These are phyloP conservation scores for Fusarium nodosum DNA, from an alignment of 2,329 filamentous ascomycete species.

Conservation along the genomic window DNA sequence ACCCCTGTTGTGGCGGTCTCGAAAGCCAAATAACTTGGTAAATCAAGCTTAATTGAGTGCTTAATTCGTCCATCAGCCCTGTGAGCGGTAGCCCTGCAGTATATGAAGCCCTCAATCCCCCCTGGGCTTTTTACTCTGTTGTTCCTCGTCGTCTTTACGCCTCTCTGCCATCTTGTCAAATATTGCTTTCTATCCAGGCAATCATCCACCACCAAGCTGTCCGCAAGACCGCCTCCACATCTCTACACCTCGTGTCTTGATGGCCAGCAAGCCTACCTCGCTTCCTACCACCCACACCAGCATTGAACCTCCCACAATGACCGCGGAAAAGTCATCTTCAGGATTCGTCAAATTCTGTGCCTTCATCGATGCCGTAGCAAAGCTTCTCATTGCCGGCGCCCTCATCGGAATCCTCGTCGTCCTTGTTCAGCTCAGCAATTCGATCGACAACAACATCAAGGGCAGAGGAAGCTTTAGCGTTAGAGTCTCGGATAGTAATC, in stretches of 20 bases:
- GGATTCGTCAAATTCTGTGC: conserved; percentile 37
- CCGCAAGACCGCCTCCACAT: neutral
- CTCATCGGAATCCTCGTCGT: conserved; percentile 38
- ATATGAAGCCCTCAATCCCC: conserved; percentile 22
- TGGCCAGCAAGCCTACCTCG: conserved; percentile 29
- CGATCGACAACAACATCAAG: conserved; percentile 12
- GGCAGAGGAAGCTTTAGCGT: conserved; percentile 9
- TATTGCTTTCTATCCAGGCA: neutral
- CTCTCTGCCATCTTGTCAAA: no score
- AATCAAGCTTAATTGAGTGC: conserved; percentile 33
- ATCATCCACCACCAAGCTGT: no score
- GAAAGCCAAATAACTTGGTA: conserved; percentile 2
- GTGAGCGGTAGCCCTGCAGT: conserved; percentile 20
- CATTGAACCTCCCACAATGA: conserved; percentile 18
- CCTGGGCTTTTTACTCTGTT: neutral
- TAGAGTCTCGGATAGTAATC: neutral
- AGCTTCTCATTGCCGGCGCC: conserved; percentile 35
- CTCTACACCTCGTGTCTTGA: neutral
- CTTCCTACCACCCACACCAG: neutral
- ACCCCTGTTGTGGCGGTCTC: conserved; percentile 31
- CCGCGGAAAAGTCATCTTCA: conserved; percentile 23
- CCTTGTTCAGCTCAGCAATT: conserved; percentile 24
- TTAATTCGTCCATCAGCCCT: conserved; percentile 14
- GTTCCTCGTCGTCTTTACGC: neutral
- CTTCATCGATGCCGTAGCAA: conserved; percentile 37